Evolutionary conservation across 1,284 basidiomycete genomes (phyloP), one percentile per base, ranked within the genome.

Genomic region (Boletus mariae): DNA sequence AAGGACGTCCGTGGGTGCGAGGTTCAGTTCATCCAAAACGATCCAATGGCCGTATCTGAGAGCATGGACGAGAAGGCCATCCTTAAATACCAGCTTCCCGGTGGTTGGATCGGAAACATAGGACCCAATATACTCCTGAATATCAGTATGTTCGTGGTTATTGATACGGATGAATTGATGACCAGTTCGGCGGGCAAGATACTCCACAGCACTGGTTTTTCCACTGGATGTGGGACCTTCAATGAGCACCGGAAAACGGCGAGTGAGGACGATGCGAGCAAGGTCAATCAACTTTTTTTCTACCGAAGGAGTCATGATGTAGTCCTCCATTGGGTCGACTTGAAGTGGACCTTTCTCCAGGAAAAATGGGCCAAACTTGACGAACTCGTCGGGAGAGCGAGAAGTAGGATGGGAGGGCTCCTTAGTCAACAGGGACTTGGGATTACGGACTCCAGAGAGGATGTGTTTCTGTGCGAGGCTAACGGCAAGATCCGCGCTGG

Each of bases 121-220:
- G 0, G 94, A 95, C 6, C 97, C 97, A 48, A 99, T 80, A 67
- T 99, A 99, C 68, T 99, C 97, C 67, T 99, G 97, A 47, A 96
- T 95, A 70, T 99, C 97, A 5, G 97, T 99, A 68, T 99, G 97
- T 64, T 99, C 97, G 74, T 99, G 97, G 65, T 99, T 99, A 75
- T 99, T 99, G 80, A 99, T 98, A 35, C 97, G 91, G 28, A 99
- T 87, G 68, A 99, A 99, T 29, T 84, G 83, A 74, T 99, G 97
- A 0, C 97, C 96, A 0, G 96, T 98, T 54, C 91, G 81, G 55
- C 84, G 84, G 2, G 97, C 96, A 23, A 99, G 83, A 70, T 97
- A 98, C 73, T 98, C 95, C 53, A 99, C 87, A 1, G 97, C 92
- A 66, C 92, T 96, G 1, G 97, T 99, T 75, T 99, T 99, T 40